Evolutionary conservation across 768 basidiomycete genomes (phyloP), one percentile per base, ranked within the genome.

Genomic region (Kwoniella mangroviensis): DNA sequence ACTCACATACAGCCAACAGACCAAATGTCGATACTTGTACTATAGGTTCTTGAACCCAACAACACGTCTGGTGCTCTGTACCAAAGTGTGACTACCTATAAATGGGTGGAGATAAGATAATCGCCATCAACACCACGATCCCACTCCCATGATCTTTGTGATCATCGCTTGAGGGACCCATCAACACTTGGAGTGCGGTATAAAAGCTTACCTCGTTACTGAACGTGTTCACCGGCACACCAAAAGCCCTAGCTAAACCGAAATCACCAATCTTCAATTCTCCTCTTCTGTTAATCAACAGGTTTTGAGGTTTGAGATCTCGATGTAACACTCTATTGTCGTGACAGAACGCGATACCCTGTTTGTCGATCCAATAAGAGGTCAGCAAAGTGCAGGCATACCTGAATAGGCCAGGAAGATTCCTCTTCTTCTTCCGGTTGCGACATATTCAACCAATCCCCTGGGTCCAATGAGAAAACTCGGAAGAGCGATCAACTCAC

Each of bases 1-100:
- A 72, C 83, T 77, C 72, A 84, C 83, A 99, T 99, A 82, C 97
- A 98, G 11, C 97, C 97, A 67, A 94, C 96, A 15, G 93, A 94
- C 97, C 97, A 99, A 60, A 98, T 92, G 82, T 99, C 97, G 76
- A 99, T 98, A 40, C 92, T 94, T 2, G 97, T 98, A 85, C 91
- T 95, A 82, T 99, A 99, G 21, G 96, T 98, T 69, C 97, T 88
- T 22, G 94, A 96, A 62, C 97, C 97, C 73, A 99, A 88, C 26
- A 99, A 88, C 53, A 99, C 97, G 80, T 99, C 97, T 0, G 97
- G 97, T 1, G 97, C 95, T 64, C 97, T 90, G 83, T 99, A 99
- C 97, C 97, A 99, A 15, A 98, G 84, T 34, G 97, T 99, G 22
- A 98, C 97, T 67, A 99, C 97, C 83, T 84, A 60, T 28, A n/a